phyloP scores from a whole-genome alignment of 495 filamentous ascomycete species.

The Penicillium argentinense region DNA sequence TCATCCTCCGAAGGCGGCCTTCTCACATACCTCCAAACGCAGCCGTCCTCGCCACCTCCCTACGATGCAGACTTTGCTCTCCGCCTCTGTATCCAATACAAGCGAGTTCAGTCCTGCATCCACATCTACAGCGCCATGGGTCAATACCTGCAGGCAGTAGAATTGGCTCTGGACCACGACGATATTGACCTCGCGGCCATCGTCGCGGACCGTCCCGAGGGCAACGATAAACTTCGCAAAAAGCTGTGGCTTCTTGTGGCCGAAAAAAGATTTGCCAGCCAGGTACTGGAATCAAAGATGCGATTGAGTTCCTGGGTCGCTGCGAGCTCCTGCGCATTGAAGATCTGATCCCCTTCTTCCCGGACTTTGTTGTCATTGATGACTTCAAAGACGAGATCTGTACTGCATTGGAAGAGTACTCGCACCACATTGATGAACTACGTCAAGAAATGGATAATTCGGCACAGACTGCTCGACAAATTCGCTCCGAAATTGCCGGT shows the following conservation, averaged over 20 bases:
- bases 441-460: constrained; percentile 95
- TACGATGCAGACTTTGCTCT: constrained; percentile 99
- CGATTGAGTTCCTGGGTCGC: constrained; percentile 88
- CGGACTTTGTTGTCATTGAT: constrained; percentile 98
- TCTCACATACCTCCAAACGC: constrained; percentile 80
- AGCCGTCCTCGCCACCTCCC: constrained; percentile 67
- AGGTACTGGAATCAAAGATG: constrained; percentile 81
- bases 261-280: constrained; percentile 84
- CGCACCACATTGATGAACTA: constrained; percentile 81
- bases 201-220: constrained; percentile 83
- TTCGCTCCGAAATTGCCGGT: constrained; percentile 78
- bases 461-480: constrained; percentile 80
- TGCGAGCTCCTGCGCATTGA: constrained; percentile 93
- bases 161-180: constrained; percentile 83
- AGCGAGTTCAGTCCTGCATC: constrained; percentile 87
- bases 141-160: constrained; percentile 87
- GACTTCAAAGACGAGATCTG: constrained; percentile 99
- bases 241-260: constrained; percentile 94
- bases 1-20: constrained; percentile 80
- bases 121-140: constrained; percentile 97
- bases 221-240: constrained; percentile 78
- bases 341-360: constrained; percentile 97
- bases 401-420: constrained; percentile 87
- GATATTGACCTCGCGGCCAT: constrained; percentile 86
- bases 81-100: constrained; percentile 88